Base-by-base conservation (phyloP, 352 stramenopile species). In the Globisporangium cederbergense region DNA sequence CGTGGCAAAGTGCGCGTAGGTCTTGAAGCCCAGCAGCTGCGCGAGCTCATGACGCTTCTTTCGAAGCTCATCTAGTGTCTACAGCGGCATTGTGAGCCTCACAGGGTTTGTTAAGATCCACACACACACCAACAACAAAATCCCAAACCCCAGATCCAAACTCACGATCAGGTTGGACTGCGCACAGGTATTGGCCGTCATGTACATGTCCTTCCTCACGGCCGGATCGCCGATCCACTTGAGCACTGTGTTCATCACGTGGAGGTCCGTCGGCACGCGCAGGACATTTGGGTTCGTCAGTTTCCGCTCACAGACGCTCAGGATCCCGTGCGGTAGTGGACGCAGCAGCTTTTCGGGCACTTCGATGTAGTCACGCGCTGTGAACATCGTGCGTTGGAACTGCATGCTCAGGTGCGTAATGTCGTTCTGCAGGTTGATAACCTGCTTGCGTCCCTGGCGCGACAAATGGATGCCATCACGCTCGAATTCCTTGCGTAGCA, bases 401-500 rank as follows among this genome's bases (percentile, higher is more conserved):
- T 96, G 63, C 66, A 93, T 95, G 64, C 84, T 96, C 57, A 86
- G 67, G 52, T 86, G 71, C 46, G 83, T 95, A 42, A 98, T 90
- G 40, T 93, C 81, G 64, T 95, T 95, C 62, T 97, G 90, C 38
- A 98, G 51, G 47, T 81, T 62, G 53, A 96, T 89, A n/a, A 98
- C 88, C 28, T 89, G 69, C 43, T 86, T 71, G 4, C 94, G 83
- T 28, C 91, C 69, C 20, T 75, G 54, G n/a, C 82, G 53, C 0
- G 81, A 67, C 52, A 99, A 74, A 76, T 98, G 94, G 68, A 98
- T 98, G 14, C 96, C 96, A 73, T 98, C 96, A 7, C 91, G 79
- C 78, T 99, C 95, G 65, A 98, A 99, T 66, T 99, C 97, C 9
- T 86, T 81, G 46, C 87, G 83, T 45, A 99, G 73, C 25, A 98